These are phyloP conservation scores for Sungouiozyma ichnusensis DNA, from an alignment of 805 yeast genomes.

Conservation along the genomic window DNA sequence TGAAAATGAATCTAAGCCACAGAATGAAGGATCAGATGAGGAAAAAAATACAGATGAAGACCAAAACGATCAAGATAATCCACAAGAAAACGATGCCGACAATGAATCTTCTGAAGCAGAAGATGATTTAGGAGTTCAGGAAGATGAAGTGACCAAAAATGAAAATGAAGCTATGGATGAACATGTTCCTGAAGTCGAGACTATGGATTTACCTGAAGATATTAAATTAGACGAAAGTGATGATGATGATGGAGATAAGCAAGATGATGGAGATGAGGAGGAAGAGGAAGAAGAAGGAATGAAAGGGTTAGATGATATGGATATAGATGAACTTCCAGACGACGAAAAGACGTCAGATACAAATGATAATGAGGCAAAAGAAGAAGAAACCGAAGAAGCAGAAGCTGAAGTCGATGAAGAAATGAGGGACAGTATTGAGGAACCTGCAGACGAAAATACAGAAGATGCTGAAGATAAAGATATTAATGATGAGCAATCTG, in stretches of 20 bases:
- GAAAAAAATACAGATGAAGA: constrained; percentile 30
- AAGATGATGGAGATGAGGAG: constrained; percentile 29
- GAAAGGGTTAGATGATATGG: constrained; percentile 59
- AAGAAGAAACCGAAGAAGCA: constrained; percentile 26
- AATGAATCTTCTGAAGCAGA: constrained; percentile 47
- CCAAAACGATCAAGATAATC: constrained; percentile 31
- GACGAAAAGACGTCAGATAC: constrained; percentile 31
- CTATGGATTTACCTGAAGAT: constrained; percentile 86
- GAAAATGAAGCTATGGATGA: constrained; percentile 61
- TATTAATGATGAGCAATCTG: constrained; percentile 20
- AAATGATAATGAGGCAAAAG: constrained; percentile 22
- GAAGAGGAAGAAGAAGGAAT: constrained; percentile 45
- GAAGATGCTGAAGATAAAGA: constrained; percentile 25
- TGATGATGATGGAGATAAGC: constrained; percentile 33
- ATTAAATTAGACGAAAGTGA: constrained; percentile 63
- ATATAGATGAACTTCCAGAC: constrained; percentile 29
- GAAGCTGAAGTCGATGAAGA: constrained; percentile 26
- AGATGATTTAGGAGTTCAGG: constrained; percentile 74
- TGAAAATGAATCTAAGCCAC: constrained; percentile 14
- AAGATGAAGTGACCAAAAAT: constrained; percentile 62
- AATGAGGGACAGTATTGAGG: no score
- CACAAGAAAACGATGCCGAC: constrained; percentile 42
- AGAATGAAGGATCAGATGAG: constrained; percentile 28
- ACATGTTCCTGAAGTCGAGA: constrained; percentile 72
- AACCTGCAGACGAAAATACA: constrained; percentile 23